Base-by-base conservation (phyloP, 805 yeast genomes). In the Hyphopichia homilentoma region DNA sequence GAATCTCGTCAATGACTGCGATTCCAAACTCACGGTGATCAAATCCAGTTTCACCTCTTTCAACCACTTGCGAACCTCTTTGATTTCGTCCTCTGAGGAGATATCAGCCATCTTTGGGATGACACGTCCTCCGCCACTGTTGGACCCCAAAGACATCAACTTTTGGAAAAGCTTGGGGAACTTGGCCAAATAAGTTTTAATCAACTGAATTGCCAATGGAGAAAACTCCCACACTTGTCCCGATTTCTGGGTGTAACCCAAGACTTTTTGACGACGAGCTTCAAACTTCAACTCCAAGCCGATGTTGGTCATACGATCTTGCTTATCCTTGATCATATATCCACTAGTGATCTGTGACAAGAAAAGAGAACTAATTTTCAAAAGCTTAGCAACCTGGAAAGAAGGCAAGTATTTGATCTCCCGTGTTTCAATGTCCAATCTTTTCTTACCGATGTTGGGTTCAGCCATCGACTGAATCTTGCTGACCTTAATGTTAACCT, bases 231-330 rank as follows among this genome's bases (percentile, higher is more conserved):
- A 93, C 33, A 50, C 52, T 32, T 47, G 57, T 15, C 78, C 80
- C 31, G 69, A 68, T 48, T 80, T 78, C 38, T 79, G 73, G 2
- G 96, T 79, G 61, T 79, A 90, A 4, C 97, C 98, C 41, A 89
- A 68, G 3, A 86, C 97, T 58, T 90, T 90, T 48, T 76, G 73
- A 45, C 87, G 77, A 38, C 77, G 75, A 15, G 76, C 75, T 43
- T 89, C 96, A 57, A 81, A 84, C 59, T 89, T 89, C 55, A 93
- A 68, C 36, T 82, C 84, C 41, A 93, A 65, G 14, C 97, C 97
- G 47, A 93, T 66, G 50, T 89, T 83, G 7, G 70, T 48, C 41
- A 73, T 71, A 41, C 65, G 74, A 6, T 47, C 42, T 14, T 72
- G 70, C 14, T 69, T 68, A 38, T 73, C 77, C 19, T 67, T 71